phyloP scores from a whole-genome alignment of 257 asterid species.

The Solanum arcanum region DNA sequence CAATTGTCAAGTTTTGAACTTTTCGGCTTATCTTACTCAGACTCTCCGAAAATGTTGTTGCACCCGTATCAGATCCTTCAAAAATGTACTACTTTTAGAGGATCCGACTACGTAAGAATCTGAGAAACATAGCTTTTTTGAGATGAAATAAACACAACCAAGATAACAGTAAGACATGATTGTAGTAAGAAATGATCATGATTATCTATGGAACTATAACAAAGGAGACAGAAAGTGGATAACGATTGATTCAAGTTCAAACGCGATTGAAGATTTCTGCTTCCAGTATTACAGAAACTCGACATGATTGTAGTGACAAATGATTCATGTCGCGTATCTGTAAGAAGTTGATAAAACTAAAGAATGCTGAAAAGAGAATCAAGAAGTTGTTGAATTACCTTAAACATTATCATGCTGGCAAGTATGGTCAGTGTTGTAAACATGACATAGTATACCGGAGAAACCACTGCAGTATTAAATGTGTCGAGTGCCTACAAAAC shows the following conservation, averaged over 20 bases:
- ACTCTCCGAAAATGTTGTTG: neutral
- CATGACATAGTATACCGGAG: conserved; percentile 32
- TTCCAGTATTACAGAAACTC: neutral
- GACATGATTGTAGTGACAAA: neutral
- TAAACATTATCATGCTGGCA: conserved; percentile 35
- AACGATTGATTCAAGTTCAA: neutral
- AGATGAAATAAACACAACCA: neutral
- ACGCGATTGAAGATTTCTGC: neutral
- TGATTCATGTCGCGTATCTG: neutral
- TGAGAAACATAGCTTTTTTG: neutral
- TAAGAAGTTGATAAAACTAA: neutral
- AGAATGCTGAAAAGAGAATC: neutral
- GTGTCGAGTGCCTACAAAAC: conserved; percentile 23
- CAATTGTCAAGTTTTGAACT: neutral
- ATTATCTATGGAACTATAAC: neutral
- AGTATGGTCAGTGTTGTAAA: conserved; percentile 27
- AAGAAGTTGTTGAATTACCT: conserved; percentile 7
- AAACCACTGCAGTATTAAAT: conserved; percentile 27
- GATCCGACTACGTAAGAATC: neutral
- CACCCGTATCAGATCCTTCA: neutral
- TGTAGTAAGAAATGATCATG: neutral
- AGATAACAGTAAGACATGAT: neutral
- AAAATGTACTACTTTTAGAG: neutral
- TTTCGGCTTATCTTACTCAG: neutral
- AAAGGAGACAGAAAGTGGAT: neutral